A percentile compares a stretch with the other conserved stretches of the same genome.
Conservation (phyloP, 2,329 filamentous ascomycete species). For the Lachnellula arida region DNA sequence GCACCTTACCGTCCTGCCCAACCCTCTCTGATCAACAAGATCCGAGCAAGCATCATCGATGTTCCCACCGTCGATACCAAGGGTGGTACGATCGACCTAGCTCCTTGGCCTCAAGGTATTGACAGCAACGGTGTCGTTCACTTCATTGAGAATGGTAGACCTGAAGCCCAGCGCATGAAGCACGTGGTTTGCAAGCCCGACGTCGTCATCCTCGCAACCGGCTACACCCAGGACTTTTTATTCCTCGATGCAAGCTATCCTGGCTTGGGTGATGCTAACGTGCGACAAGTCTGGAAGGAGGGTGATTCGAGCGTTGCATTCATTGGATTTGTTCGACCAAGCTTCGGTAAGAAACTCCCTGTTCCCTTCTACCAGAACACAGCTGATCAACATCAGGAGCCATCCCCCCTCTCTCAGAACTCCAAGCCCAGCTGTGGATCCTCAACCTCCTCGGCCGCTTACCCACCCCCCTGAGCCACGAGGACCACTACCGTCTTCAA, state of each 20-base stretch:
- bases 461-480: conserved; percentile 27
- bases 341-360: conserved; percentile 32
- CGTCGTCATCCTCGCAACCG: conserved; percentile 44
- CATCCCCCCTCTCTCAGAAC: conserved; percentile 45
- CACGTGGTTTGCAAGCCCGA: conserved; percentile 36
- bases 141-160: conserved; percentile 32
- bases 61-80: conserved; percentile 37
- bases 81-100: conserved; percentile 40
- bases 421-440: conserved; percentile 46
- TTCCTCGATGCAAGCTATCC: conserved; percentile 40
- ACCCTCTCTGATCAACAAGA: conserved; percentile 30
- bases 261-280: conserved; percentile 42
- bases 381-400: conserved; percentile 31
- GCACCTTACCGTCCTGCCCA: conserved; percentile 31
- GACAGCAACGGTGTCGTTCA: conserved; percentile 34
- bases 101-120: conserved; percentile 40
- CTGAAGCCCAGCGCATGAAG: conserved; percentile 28
- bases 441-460: conserved; percentile 36
- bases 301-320: conserved; percentile 39
- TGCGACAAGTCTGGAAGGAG: conserved; percentile 48
- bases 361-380: neutral
- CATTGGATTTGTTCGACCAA: conserved; percentile 45
- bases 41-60: conserved; percentile 38
- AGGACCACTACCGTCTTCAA: conserved; percentile 30
- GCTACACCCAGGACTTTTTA: conserved; percentile 39